Evolutionary conservation across 164 flowering plant species (phyloP), one percentile per base, ranked within the genome.

Genomic region (Magnolia kwangsiensis): DNA sequence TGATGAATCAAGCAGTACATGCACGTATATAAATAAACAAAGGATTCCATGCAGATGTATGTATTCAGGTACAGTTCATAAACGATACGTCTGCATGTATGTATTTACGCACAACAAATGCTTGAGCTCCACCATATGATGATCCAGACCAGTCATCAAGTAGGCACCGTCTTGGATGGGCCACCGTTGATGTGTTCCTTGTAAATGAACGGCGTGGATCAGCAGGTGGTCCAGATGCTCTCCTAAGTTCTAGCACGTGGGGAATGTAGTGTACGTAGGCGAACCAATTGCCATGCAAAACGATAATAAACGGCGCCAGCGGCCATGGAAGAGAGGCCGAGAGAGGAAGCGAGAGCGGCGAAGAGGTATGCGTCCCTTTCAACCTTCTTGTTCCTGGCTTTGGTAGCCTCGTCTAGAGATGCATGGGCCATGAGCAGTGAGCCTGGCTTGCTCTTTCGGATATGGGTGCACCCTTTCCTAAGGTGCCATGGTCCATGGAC

Each of bases 271-370:
- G 45, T 37, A 37, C 45, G 45, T 37, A 37, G 45, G 45, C 61
- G 61, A 11, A 55, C 61, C 61, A 55, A 13, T 55, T 55, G 16
- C 61, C 61, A 55, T 55, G 61, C 61, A 55, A 55, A 55, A 55
- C 61, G 61, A 11, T 55, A 55, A 16, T 55, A 55, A 55, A 55
- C 61, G 10, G 61, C 61, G 19, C 61, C 61, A 16, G 61, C 61
- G 61, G 61, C 61, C 61, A 8, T 55, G 61, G 61, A 55, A 11
- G 61, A 11, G 61, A 55, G 61, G 61, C 61, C 61, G 16, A 55
- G 18, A 55, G 85, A 89, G 19, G 98, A 93, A 90, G 90, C 84
- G 3, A 91, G 82, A 8, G 98, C 98, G 4, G 96, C 96, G 9
- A 89, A 81, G 13, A 91, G 81, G 63, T 93, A 93, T 72, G 93